Percentiles rank a stretch among this genome's conserved stretches.
phyloP scores from a whole-genome alignment of 1,284 basidiomycete genomes.

The Blastosporella zonata region DNA sequence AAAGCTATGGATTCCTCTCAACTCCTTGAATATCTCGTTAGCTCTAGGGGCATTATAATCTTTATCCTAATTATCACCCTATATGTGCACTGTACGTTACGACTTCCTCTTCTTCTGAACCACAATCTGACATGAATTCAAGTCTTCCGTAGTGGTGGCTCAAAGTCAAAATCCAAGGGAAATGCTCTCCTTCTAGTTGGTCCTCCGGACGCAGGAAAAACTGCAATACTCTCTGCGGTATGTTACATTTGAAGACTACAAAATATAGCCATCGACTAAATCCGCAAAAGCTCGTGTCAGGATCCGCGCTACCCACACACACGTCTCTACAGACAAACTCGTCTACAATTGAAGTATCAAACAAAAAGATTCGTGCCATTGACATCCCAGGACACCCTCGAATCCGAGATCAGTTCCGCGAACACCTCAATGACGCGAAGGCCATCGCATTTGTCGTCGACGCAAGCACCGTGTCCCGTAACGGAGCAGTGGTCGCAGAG shows the following conservation, averaged over 20 bases:
- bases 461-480: constrained; percentile 69
- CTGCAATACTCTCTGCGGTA: constrained; percentile 51
- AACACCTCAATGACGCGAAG: constrained; percentile 58
- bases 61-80: neutral
- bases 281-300: constrained; percentile 56
- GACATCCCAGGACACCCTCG: constrained; percentile 80
- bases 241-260: constrained; percentile 9
- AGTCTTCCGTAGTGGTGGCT: constrained; percentile 41
- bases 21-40: neutral
- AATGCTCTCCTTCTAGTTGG: constrained; percentile 65
- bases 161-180: constrained; percentile 46
- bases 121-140: neutral
- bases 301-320: constrained; percentile 61
- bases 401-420: constrained; percentile 66
- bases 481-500: constrained; percentile 72
- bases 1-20: neutral
- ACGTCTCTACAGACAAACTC: constrained; percentile 73
- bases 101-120: neutral
- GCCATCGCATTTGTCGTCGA: constrained; percentile 75
- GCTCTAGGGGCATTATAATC: neutral
- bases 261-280: constrained; percentile 8
- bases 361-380: constrained; percentile 50
- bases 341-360: constrained; percentile 43
- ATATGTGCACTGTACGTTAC: constrained; percentile 1
- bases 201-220: constrained; percentile 72